phyloP scores from a whole-genome alignment of 1,284 basidiomycete genomes.

The Gastroboletus turbinatus region DNA sequence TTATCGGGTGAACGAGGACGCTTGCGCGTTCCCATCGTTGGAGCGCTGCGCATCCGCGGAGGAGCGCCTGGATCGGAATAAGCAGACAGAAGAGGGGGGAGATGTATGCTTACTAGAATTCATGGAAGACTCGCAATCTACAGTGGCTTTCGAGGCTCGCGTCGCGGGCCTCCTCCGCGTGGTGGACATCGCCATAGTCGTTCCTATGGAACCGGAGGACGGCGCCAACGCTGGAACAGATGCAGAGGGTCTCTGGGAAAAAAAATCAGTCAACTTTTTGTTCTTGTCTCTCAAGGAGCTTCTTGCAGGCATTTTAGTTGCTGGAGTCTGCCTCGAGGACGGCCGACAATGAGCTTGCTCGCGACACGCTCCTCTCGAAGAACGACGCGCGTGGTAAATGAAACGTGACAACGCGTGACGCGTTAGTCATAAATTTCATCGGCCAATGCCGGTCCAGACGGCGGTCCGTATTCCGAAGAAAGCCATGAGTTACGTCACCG shows the following conservation, averaged over 20 bases:
- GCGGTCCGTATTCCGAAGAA: too few relatives aligned
- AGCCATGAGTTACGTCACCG: neutral
- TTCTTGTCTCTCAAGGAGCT: conserved; percentile 6
- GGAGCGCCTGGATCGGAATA: conserved; percentile 14
- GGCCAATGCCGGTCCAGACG: neutral
- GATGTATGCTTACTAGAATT: conserved; percentile 11
- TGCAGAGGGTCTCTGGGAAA: conserved; percentile 14
- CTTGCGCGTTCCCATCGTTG: conserved; percentile 24
- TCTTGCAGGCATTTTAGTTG: conserved; percentile 22
- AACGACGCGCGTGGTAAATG: conserved; percentile 14
- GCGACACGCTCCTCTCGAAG: conserved; percentile 8
- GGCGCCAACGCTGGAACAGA: neutral
- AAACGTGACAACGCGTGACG: conserved; percentile 18
- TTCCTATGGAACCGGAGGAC: conserved; percentile 1
- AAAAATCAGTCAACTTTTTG: conserved; percentile 33
- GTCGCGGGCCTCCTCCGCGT: conserved; percentile 14
- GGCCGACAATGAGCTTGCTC: conserved; percentile 3
- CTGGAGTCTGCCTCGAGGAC: conserved; percentile 1
- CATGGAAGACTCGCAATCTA: neutral
- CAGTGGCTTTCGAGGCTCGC: conserved; percentile 7
- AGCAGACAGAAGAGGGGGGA: neutral
- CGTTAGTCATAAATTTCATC: neutral
- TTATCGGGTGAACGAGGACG: conserved; percentile 31
- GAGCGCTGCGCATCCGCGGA: conserved; percentile 7
- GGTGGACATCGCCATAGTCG: neutral